Evolutionary conservation across 371 early-diverging fungal genomes (phyloP).

Genomic region (Rhizopus sp.): DNA sequence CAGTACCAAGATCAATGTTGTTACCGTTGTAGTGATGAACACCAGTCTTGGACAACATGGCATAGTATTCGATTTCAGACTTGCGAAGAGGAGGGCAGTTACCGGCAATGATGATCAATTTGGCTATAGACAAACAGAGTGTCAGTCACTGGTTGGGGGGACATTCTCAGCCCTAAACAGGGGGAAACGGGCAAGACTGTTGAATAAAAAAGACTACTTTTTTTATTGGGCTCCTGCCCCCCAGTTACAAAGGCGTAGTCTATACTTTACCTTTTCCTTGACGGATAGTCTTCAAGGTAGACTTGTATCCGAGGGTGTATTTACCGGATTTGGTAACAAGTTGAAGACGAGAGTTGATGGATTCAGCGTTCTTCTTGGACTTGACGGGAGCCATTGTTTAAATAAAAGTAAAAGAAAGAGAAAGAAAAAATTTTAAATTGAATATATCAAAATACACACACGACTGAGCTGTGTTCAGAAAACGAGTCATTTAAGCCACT

Average conservation of each 20-base stretch:
- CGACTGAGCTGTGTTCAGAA: no score
- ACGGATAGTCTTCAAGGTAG: slow-evolving; percentile 95
- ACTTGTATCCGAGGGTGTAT: slow-evolving; percentile 96
- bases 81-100: slow-evolving; percentile 99
- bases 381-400: slow-evolving; percentile 60
- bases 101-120: slow-evolving; percentile 96
- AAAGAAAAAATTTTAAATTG: no score
- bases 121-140: slow-evolving; percentile 64
- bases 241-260: slow-evolving; percentile 10
- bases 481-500: no score
- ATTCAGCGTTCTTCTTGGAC: slow-evolving; percentile 80
- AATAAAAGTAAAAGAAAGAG: no score
- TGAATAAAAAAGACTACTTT: slow-evolving; percentile 13
- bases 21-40: slow-evolving; percentile 98
- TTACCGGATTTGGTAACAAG: slow-evolving; percentile 99
- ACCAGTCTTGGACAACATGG: slow-evolving; percentile 99
- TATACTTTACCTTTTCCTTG: slow-evolving; percentile 86
- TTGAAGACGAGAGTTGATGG: slow-evolving; percentile 96
- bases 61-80: slow-evolving; percentile 99
- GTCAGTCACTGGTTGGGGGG: slow-evolving; percentile 28
- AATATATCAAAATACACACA: not conserved
- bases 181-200: slow-evolving; percentile 1
- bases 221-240: slow-evolving; percentile 22
- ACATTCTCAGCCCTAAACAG: slow-evolving; percentile 40
- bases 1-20: slow-evolving; percentile 99